Base-by-base conservation (phyloP, 495 filamentous ascomycete species). In the Acidomyces sp. region DNA sequence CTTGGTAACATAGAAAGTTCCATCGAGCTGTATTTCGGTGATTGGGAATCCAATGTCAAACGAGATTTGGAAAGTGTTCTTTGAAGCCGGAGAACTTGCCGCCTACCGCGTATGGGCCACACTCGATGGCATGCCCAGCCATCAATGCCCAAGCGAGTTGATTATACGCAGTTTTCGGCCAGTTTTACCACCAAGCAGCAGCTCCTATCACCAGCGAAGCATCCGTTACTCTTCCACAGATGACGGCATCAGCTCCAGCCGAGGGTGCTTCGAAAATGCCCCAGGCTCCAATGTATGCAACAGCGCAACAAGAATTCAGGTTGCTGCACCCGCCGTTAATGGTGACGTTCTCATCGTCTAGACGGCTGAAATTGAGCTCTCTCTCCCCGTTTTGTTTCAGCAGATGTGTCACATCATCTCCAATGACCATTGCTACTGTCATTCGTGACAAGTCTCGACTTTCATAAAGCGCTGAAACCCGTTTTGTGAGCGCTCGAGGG, bases 11-110 rank as follows among this genome's bases (percentile, higher is more conserved):
- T 70, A 51, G 17, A 63, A 65, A 2, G 57, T 49, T 4, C 72
- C 73, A 34, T 64, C 60, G 1, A 51, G 36, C 17, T 56, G 62
- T 39, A 76, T 70, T 43, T 74, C 73, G n/a, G 70, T 74, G 32
- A 77, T 71, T 4, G 70, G 70, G 42, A 67, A 75, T 11, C 68
- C 71, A 38, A 74, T 63, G 45, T 76, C 63, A 28, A 2, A 62
- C 39, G 58, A 66, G 68, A 15, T 49, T 49, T 2, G 63, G 44
- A 10, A 59, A 9, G 1, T 41, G 29, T 9, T 53, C 29, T 35
- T 70, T 61, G 21, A 70, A 77, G 2, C 72, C 74, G 7, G 68
- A 61, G 49, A 68, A 78, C 49, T 77, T 72, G 4, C 65, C 71
- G 2, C 74, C 54, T 24, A 45, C 50, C 6, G 41, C 51, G 34